These are phyloP conservation scores for Firmiana major DNA, from an alignment of 345 rosid genomes.

Conservation along the genomic window DNA sequence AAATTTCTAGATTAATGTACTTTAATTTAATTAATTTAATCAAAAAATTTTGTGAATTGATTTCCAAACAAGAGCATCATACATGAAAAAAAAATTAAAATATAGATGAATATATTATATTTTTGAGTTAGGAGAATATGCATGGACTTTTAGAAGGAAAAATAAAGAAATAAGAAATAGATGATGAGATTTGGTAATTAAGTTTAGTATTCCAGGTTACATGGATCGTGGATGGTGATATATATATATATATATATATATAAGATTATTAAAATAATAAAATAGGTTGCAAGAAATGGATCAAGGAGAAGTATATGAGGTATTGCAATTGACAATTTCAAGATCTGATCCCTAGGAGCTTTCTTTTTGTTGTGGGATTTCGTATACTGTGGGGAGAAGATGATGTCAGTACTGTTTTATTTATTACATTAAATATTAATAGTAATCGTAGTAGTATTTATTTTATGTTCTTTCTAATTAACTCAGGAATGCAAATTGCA, in stretches of 20 bases:
- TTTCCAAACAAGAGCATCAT: too few relatives aligned
- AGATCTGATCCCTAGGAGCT: constrained; percentile 29
- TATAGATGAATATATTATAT: neutral
- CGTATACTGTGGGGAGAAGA: constrained; percentile 11
- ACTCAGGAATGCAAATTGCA: too few relatives aligned
- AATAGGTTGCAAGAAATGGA: constrained; percentile 1
- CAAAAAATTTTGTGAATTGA: too few relatives aligned
- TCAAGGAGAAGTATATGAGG: constrained; percentile 5
- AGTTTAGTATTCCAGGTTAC: neutral
- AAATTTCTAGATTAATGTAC: too few relatives aligned
- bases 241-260: too few relatives aligned
- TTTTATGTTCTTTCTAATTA: too few relatives aligned
- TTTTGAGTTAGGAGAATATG: neutral
- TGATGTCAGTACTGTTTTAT: constrained; percentile 16
- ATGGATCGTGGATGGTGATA: neutral
- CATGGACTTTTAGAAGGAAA: neutral
- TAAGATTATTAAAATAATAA: neutral
- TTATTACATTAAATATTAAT: neutral
- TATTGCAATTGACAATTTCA: constrained; percentile 31
- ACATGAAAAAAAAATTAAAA: too few relatives aligned
- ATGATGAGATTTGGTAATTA: neutral
- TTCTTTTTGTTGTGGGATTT: constrained; percentile 19
- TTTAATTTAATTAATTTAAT: too few relatives aligned
- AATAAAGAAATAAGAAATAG: neutral
- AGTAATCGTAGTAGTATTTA: too few relatives aligned